Conservation (phyloP, 2,329 filamentous ascomycete species). For the Cephalotrichum gorgonifer region DNA sequence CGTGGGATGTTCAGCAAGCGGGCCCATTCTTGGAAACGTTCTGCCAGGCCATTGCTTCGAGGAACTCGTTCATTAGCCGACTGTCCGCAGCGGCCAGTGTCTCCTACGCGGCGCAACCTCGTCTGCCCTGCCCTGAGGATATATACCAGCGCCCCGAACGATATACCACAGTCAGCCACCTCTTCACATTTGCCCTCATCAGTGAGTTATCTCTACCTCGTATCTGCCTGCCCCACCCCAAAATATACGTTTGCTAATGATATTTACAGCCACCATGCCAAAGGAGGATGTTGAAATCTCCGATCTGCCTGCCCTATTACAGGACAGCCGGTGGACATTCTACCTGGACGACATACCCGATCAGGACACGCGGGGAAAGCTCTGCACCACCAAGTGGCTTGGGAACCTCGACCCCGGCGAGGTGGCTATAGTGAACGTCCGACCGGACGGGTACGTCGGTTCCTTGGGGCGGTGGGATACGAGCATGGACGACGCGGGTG, state of each 20-base stretch:
- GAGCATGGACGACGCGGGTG: conserved; percentile 36
- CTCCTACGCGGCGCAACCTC: conserved; percentile 52
- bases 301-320: conserved; percentile 50
- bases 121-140: conserved; percentile 48
- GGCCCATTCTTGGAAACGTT: conserved; percentile 49
- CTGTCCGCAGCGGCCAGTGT: conserved; percentile 46
- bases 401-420: conserved; percentile 45
- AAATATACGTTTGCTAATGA: not conserved
- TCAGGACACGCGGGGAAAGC: conserved; percentile 37
- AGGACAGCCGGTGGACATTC: conserved; percentile 59
- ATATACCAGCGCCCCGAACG: conserved; percentile 56
- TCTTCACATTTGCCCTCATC: conserved; percentile 61
- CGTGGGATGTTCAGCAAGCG: conserved; percentile 47
- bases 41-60: conserved; percentile 40
- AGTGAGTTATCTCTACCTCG: conserved; percentile 32
- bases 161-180: conserved; percentile 56
- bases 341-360: conserved; percentile 58
- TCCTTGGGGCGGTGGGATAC: conserved; percentile 46
- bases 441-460: conserved; percentile 66
- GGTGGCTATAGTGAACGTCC: conserved; percentile 55
- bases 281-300: conserved; percentile 55
- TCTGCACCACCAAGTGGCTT: conserved; percentile 61
- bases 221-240: not conserved
- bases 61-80: conserved; percentile 45
- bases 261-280: conserved; percentile 40